Conservation (phyloP, 2,329 filamentous ascomycete genomes). For the Orbilia javanica region DNA sequence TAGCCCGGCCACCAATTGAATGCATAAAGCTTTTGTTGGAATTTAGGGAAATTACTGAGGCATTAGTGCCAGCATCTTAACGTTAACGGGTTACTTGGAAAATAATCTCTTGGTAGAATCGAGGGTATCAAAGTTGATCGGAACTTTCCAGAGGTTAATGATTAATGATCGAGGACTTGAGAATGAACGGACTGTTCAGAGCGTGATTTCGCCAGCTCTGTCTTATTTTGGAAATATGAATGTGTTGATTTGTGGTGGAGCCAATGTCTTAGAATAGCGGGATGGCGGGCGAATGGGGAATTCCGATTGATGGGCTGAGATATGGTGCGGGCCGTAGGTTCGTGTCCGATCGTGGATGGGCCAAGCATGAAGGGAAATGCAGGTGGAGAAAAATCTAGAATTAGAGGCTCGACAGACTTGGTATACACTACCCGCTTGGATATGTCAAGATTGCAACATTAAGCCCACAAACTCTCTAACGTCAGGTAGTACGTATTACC, state of each 20-base stretch:
- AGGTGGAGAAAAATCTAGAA: not conserved
- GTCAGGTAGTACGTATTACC: no score
- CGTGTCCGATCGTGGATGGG: not conserved
- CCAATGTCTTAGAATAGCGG: slow-evolving; percentile 9
- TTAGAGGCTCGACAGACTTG: not conserved
- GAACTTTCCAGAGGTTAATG: no score
- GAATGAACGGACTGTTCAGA: not conserved
- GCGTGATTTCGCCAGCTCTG: not conserved
- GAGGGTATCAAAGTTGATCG: no score
- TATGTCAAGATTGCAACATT: no score
- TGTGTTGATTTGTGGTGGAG: slow-evolving; percentile 14
- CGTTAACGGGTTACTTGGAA: no score
- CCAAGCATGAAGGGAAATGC: not conserved
- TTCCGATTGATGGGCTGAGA: not conserved
- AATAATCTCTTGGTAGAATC: no score
- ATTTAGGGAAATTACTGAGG: no score
- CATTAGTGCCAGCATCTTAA: no score
- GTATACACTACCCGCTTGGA: no score
- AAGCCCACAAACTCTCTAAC: no score
- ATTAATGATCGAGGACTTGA: not conserved
- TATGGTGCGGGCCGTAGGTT: slow-evolving; percentile 1
- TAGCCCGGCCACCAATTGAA: no score
- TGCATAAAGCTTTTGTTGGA: no score
- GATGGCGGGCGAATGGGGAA: slow-evolving; percentile 5
- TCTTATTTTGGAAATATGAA: slow-evolving; percentile 3